Conservation (phyloP, 495 filamentous ascomycete genomes). For the Penicillium parvum region DNA sequence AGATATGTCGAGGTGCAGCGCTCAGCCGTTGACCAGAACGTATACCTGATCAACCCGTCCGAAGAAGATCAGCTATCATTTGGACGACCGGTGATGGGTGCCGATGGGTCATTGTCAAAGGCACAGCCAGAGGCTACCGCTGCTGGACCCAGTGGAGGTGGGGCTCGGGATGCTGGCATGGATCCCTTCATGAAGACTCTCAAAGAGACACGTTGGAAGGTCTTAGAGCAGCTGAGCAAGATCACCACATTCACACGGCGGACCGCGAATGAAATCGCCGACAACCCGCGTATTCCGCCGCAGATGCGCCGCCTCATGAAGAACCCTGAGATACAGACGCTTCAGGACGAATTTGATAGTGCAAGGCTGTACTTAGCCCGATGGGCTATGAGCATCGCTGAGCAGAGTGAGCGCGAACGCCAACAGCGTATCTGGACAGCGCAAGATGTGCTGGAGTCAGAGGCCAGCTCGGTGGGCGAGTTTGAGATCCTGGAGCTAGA, state of each 20-base stretch:
- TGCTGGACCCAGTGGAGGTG: conserved; percentile 29
- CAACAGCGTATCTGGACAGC: conserved; percentile 89
- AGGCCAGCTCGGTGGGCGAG: conserved; percentile 88
- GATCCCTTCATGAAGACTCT: conserved; percentile 91
- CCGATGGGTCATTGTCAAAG: conserved; percentile 32
- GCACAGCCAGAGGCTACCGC: conserved; percentile 28
- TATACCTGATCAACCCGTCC: conserved; percentile 86
- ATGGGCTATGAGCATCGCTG: conserved; percentile 98
- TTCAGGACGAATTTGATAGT: conserved; percentile 96
- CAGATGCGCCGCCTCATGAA: conserved; percentile 80
- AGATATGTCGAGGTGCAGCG: conserved; percentile 78
- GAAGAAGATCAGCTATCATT: conserved; percentile 81
- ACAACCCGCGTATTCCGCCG: conserved; percentile 81
- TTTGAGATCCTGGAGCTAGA: conserved; percentile 92
- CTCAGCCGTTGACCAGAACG: conserved; percentile 75
- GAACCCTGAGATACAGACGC: conserved; percentile 90
- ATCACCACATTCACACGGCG: conserved; percentile 92
- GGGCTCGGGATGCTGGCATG: conserved; percentile 69
- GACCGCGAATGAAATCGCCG: conserved; percentile 85
- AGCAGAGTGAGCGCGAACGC: conserved; percentile 85
- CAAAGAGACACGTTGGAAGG: conserved; percentile 93
- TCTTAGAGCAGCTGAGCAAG: conserved; percentile 90
- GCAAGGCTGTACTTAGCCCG: conserved; percentile 88
- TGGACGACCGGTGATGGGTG: conserved; percentile 44
- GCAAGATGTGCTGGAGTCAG: conserved; percentile 85